A percentile compares a stretch with the other conserved stretches of the same genome.
Evolutionary conservation across 2,329 filamentous ascomycete genomes (phyloP).

Genomic region (Colletotrichum euphorbiae): DNA sequence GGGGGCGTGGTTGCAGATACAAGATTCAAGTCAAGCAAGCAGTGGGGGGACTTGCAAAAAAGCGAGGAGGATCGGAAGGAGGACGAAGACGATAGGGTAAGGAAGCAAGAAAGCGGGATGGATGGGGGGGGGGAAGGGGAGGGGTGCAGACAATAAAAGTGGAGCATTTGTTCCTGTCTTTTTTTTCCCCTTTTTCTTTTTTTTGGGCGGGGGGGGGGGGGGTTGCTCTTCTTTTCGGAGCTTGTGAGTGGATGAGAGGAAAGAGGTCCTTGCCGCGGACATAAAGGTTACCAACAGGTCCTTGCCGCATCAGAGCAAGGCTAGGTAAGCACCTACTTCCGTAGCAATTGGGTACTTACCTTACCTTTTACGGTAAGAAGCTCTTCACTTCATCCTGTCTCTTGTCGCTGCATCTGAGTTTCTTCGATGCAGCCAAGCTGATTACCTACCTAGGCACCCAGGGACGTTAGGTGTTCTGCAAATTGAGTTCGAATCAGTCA

Average conservation of each 20-base stretch:
- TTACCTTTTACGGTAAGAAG: neutral
- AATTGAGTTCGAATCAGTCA: too few species aligned
- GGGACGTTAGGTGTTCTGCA: too few species aligned
- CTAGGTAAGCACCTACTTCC: too few species aligned
- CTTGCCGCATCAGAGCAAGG: constrained; percentile 1
- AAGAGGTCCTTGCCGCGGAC: constrained; percentile 20
- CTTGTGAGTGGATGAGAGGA: constrained; percentile 34
- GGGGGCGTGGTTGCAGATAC: constrained; percentile 24
- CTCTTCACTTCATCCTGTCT: constrained; percentile 8
- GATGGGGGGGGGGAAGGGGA: constrained; percentile 2
- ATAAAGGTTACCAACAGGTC: too few species aligned
- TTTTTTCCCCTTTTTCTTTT: too few species aligned
- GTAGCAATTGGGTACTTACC: too few species aligned
- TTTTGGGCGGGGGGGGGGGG: too few species aligned
- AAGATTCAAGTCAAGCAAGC: constrained; percentile 15
- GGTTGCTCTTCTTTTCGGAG: constrained; percentile 34
- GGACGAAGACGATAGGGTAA: constrained; percentile 11
- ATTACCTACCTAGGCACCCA: too few species aligned
- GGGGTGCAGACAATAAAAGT: constrained; percentile 13
- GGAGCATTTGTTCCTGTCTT: constrained; percentile 9
- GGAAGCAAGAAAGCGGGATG: constrained; percentile 10
- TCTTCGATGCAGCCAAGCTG: neutral
- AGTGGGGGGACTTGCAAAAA: neutral
- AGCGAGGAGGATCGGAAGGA: constrained; percentile 22
- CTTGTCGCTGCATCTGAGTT: neutral